A percentile compares a stretch with the other conserved stretches of the same genome.
Conservation (phyloP, 305 asterid species). For the Fraxinus sp. region DNA sequence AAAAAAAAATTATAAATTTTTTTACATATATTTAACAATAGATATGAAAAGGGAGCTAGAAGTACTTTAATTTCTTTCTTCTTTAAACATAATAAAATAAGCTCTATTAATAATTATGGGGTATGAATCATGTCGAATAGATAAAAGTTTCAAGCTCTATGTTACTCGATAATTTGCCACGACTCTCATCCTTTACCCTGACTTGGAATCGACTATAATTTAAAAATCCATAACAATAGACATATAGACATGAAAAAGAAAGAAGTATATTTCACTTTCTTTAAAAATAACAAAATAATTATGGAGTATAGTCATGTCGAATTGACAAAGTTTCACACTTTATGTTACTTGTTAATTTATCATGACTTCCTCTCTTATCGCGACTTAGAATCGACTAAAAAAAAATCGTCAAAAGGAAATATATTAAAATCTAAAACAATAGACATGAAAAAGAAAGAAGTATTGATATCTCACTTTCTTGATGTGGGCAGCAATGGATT, state of each 20-base stretch:
- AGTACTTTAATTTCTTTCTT: too few species aligned
- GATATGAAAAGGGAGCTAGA: not conserved
- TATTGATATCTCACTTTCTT: conserved; percentile 20
- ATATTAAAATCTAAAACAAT: not conserved
- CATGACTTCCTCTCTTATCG: not conserved
- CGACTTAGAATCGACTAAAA: not conserved
- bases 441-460: not conserved
- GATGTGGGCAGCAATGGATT: conserved; percentile 34
- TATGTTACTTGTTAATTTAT: not conserved
- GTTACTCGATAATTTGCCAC: not conserved
- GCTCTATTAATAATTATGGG: too few species aligned
- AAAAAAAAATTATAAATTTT: too few species aligned
- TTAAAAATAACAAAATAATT: not conserved
- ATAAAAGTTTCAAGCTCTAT: not conserved
- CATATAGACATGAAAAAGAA: not conserved
- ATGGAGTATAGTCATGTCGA: not conserved
- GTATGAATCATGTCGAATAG: not conserved
- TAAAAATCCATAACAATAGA: not conserved
- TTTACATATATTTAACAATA: not conserved
- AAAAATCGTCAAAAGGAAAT: not conserved
- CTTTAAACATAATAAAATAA: too few species aligned
- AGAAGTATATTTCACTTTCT: not conserved
- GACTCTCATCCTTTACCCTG: not conserved
- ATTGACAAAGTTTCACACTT: not conserved
- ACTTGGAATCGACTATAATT: not conserved